Percentiles rank a stretch among this genome's conserved stretches.
phyloP scores from a whole-genome alignment of 495 filamentous ascomycete species.

The Immersiella caudata region DNA sequence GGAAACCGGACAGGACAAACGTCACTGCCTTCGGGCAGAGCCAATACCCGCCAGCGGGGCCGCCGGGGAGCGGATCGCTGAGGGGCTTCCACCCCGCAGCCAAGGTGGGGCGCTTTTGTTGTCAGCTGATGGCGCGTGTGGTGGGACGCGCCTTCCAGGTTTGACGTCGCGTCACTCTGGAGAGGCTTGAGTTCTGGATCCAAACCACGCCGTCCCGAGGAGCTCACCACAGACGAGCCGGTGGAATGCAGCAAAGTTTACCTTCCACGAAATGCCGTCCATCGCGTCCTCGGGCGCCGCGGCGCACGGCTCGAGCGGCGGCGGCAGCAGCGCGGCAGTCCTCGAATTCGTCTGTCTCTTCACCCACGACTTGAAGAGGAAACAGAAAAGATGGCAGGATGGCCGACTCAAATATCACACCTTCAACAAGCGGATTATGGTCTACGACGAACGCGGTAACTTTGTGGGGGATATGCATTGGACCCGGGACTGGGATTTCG shows the following conservation, averaged over 20 bases:
- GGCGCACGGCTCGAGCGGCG: background rate
- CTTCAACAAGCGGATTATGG: constrained; percentile 91
- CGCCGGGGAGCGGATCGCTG: background rate
- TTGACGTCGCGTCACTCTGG: constrained; percentile 21
- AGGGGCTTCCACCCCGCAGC: background rate
- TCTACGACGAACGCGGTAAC: constrained; percentile 79
- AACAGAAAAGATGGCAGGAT: constrained; percentile 93
- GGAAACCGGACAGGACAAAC: background rate
- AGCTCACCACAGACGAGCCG: background rate
- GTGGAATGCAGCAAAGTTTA: background rate
- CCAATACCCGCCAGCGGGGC: background rate
- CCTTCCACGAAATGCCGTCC: constrained; percentile 26
- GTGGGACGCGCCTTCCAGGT: constrained; percentile 17
- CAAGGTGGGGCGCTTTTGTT: background rate
- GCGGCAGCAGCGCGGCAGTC: constrained; percentile 59
- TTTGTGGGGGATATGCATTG: constrained; percentile 85
- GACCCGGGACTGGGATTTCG: constrained; percentile 65
- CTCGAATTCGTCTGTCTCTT: constrained; percentile 83
- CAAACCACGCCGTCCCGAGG: too few relatives aligned
- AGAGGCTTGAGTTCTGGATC: too few relatives aligned
- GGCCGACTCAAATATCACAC: constrained; percentile 83
- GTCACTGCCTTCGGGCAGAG: background rate
- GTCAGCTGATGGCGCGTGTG: constrained; percentile 28
- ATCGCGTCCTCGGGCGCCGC: constrained; percentile 25
- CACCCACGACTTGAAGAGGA: constrained; percentile 79